Base-by-base conservation (phyloP, 2,329 filamentous ascomycete genomes). In the Trichoderma breve region DNA sequence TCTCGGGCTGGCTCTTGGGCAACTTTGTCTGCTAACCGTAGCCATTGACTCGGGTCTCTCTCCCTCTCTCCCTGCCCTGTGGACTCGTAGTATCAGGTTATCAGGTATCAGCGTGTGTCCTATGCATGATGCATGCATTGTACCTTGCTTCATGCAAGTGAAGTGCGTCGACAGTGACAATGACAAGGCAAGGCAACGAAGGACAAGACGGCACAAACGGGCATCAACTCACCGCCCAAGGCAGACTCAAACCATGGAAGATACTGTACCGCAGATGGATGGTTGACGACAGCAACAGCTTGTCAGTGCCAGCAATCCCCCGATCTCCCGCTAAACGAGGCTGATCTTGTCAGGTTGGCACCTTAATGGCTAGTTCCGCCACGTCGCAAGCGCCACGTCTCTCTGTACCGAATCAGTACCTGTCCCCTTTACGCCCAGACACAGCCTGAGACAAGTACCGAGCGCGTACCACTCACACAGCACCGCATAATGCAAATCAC, bases 381-480 rank as follows among this genome's bases (percentile, higher is more conserved):
- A 70, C 68, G 68, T 70, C 68, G 68, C 68, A 32, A 64, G 60
- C 58, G 58, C 68, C 68, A 70, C 68, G 60, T 70, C 60, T 55
- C 32, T 26, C 18, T 21, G 58, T 39, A 66, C 63, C 28, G 0
- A 26, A 24, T 6, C 30, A n/a, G 21, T 55, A 66, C 63, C 30
- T 34, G 14, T n/a, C 1, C 11, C 34, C 3, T 4, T 21, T n/a
- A 30, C 51, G 26, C 9, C 2, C 9, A 3, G 28, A 18, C 14
- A 30, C 61, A n/a, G 24, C 18, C 9, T 1, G 8, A 6, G 6
- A 9, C 64, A 36, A 15, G 64, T 67, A 57, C 24, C 64, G 5
- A 11, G 4, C 28, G 47, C 30, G 64, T 66, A 39, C 21, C 64
- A 21, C 53, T 24, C 15, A 30, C 39, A 30, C 30, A 21, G 21